These are phyloP conservation scores for Pythium plurisporium DNA, from an alignment of 352 stramenopile genomes.

Conservation along the genomic window DNA sequence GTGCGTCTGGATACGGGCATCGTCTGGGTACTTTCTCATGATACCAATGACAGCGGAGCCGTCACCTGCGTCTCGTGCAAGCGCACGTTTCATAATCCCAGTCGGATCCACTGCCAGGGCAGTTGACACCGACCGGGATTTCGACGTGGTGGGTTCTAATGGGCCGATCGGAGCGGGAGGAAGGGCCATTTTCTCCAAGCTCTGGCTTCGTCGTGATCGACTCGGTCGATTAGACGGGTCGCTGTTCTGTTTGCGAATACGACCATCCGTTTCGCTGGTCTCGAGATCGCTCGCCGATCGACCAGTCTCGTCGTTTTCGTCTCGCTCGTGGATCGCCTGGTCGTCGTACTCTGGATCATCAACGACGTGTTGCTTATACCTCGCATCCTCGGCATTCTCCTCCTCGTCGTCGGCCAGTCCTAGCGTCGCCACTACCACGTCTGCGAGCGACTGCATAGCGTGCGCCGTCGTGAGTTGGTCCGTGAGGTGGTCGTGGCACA, in stretches of 20 bases:
- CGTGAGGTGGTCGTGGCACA: slow-evolving; percentile 42
- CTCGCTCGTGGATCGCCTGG: background rate
- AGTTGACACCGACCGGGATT: no score
- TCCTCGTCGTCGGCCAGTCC: background rate
- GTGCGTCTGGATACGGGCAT: slow-evolving; percentile 42
- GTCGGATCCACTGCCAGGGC: slow-evolving; percentile 27
- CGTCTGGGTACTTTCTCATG: slow-evolving; percentile 42
- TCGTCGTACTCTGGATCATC: background rate
- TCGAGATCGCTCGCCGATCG: no score
- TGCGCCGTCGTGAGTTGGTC: slow-evolving; percentile 26
- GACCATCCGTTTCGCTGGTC: no score
- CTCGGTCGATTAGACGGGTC: background rate
- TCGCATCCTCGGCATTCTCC: background rate
- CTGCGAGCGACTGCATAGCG: slow-evolving; percentile 28
- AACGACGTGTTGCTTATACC: no score
- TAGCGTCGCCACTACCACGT: slow-evolving; percentile 14
- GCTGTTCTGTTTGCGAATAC: background rate
- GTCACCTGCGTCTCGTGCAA: slow-evolving; percentile 41
- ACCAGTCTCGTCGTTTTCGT: no score
- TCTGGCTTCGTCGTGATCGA: background rate
- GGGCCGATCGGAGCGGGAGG: no score
- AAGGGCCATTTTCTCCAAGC: background rate
- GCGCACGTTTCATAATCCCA: slow-evolving; percentile 44
- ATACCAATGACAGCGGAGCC: slow-evolving; percentile 35
- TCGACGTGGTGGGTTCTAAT: no score